phyloP scores from a whole-genome alignment of 2,329 filamentous ascomycete species.

The Aspergillus tanneri region DNA sequence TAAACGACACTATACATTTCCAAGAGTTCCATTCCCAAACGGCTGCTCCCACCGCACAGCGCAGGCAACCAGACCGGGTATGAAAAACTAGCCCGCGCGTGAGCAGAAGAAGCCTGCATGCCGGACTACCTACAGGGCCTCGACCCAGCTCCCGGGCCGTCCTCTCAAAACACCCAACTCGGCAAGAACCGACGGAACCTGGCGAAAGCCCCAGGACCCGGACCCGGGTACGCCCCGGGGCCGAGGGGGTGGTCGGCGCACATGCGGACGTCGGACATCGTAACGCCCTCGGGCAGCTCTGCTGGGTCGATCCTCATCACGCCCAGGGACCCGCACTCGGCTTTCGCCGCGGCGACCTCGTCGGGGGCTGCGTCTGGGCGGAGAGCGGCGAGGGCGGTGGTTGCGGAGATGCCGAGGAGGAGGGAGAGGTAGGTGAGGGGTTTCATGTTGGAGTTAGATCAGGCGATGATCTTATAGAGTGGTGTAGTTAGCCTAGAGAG shows the following conservation, averaged over 20 bases:
- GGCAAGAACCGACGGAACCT: conserved; percentile 16
- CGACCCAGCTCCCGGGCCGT: too few relatives aligned
- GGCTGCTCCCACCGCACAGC: conserved; percentile 11
- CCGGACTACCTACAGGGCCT: conserved; percentile 6
- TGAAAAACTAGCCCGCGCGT: conserved; percentile 10
- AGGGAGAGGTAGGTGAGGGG: conserved; percentile 22
- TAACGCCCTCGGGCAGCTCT: conserved; percentile 18
- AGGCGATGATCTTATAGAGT: conserved; percentile 11
- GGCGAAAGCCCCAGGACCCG: conserved; percentile 23
- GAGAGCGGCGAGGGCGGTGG: conserved; percentile 20
- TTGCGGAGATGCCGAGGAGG: conserved; percentile 22
- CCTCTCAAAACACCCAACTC: conserved; percentile 20
- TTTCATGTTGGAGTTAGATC: conserved; percentile 17
- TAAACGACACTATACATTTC: neutral
- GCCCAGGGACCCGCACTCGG: conserved; percentile 17
- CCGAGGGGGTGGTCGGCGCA: conserved; percentile 23
- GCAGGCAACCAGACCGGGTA: conserved; percentile 8
- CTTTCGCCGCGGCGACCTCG: conserved; percentile 18
- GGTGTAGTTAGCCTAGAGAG: conserved; percentile 12
- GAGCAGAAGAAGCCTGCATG: conserved; percentile 10
- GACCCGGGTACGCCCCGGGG: conserved; percentile 20
- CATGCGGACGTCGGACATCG: conserved; percentile 17
- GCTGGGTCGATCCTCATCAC: conserved; percentile 20
- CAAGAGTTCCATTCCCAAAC: conserved; percentile 12
- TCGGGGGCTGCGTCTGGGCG: conserved; percentile 19